A percentile compares a stretch with the other conserved stretches of the same genome.
Evolutionary conservation across 495 filamentous ascomycete species (phyloP).

Genomic region (Penicillium desertorum): DNA sequence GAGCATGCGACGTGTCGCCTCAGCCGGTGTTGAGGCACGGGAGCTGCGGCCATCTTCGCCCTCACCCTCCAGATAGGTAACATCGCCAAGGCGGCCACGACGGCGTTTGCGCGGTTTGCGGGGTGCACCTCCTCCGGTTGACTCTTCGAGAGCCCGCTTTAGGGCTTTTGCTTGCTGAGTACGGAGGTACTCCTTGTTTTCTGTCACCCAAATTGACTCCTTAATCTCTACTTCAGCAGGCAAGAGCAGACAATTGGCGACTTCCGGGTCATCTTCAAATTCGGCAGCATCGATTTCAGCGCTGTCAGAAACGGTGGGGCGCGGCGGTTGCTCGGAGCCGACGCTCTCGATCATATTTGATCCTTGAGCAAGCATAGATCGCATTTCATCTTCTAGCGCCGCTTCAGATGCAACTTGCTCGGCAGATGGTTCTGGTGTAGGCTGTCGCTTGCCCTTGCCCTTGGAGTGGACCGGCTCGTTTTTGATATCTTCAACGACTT

Average conservation of each 20-base stretch:
- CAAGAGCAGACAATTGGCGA: constrained; percentile 70
- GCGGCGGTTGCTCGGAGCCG: constrained; percentile 20
- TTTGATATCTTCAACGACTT: constrained; percentile 25
- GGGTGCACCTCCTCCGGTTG: constrained; percentile 45
- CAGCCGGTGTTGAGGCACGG: constrained; percentile 56
- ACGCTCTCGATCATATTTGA: constrained; percentile 41
- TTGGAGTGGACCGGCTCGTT: constrained; percentile 20
- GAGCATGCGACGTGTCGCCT: constrained; percentile 73
- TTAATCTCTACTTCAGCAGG: constrained; percentile 71
- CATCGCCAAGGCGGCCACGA: constrained; percentile 51
- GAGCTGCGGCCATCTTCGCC: constrained; percentile 40
- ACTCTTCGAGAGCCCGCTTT: constrained; percentile 59
- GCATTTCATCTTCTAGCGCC: constrained; percentile 47
- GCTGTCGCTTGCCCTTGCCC: constrained; percentile 36
- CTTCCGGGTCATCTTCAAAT: constrained; percentile 78
- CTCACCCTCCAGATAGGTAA: constrained; percentile 48
- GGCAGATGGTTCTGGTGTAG: constrained; percentile 33
- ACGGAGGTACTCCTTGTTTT: constrained; percentile 87
- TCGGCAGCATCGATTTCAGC: constrained; percentile 69
- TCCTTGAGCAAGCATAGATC: constrained; percentile 36
- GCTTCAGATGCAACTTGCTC: constrained; percentile 47
- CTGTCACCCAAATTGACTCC: constrained; percentile 87
- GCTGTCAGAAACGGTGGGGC: constrained; percentile 35
- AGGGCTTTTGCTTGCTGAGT: constrained; percentile 75
- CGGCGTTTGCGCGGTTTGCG: constrained; percentile 49